These are phyloP conservation scores for Cenchrus purpureus DNA, from an alignment of 176 grass and related monocot genomes.

Conservation along the genomic window DNA sequence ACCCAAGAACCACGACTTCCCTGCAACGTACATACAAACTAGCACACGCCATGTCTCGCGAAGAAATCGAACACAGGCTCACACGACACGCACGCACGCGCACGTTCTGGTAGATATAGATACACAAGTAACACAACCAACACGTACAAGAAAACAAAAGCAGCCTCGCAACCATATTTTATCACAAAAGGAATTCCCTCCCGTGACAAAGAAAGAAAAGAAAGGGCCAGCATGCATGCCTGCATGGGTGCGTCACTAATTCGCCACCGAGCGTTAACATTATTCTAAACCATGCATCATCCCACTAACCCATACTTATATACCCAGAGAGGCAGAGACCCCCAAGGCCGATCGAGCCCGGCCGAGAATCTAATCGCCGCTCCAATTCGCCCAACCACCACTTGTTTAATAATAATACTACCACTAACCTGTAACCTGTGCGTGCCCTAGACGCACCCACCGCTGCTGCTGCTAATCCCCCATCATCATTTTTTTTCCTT, in stretches of 20 bases:
- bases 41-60: background rate
- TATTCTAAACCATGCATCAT: slow-evolving; percentile 19
- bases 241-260: background rate
- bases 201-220: background rate
- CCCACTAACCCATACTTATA: background rate
- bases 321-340: no score
- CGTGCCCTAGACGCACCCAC: background rate
- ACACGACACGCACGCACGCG: background rate
- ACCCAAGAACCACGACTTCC: slow-evolving; percentile 9
- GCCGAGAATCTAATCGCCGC: slow-evolving; percentile 24
- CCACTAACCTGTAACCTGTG: background rate
- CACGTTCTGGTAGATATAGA: background rate
- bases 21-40: background rate
- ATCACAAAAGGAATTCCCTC: background rate
- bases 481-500: background rate
- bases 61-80: background rate
- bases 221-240: no score
- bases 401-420: background rate
- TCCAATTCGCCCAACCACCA: slow-evolving; percentile 18
- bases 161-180: background rate
- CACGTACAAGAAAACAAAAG: background rate
- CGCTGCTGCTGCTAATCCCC: background rate
- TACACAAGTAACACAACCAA: background rate
- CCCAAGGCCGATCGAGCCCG: background rate
- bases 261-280: background rate